Conservation (phyloP, 495 filamentous ascomycete genomes). For the Alectoria sarmentosa region DNA sequence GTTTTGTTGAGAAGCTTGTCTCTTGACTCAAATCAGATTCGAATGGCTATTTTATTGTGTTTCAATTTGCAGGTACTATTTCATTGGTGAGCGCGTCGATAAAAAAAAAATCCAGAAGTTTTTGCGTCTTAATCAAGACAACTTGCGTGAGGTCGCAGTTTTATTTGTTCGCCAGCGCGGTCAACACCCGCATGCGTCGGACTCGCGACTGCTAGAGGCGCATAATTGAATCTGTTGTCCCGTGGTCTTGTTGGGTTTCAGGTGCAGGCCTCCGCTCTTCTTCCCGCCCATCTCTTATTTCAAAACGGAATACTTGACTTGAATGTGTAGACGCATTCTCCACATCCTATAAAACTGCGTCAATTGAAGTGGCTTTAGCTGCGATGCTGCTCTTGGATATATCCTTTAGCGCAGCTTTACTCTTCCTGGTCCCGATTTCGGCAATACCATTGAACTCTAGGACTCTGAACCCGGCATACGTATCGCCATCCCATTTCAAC, state of each 20-base stretch:
- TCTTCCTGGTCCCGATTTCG: background rate
- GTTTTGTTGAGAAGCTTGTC: too few species aligned
- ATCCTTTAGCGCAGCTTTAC: background rate
- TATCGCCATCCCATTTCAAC: too few species aligned
- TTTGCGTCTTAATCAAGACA: too few species aligned
- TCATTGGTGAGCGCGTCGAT: too few species aligned
- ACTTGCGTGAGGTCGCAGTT: background rate
- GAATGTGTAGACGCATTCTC: background rate
- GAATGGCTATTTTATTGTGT: too few species aligned
- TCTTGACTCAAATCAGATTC: too few species aligned
- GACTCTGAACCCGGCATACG: background rate
- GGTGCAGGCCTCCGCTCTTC: background rate
- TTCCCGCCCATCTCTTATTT: background rate
- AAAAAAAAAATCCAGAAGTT: too few species aligned
- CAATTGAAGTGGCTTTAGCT: background rate
- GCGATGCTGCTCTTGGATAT: background rate
- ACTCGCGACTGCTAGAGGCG: conserved; percentile 1
- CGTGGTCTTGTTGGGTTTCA: background rate
- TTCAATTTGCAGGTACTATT: too few species aligned
- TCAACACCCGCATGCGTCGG: conserved; percentile 2
- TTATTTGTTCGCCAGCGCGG: conserved; percentile 1
- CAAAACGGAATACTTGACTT: background rate
- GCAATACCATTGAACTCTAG: background rate
- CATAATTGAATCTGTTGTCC: background rate
- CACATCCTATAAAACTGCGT: background rate